phyloP scores from a whole-genome alignment of 148 eudicot species.

The Arbutus unedo region DNA sequence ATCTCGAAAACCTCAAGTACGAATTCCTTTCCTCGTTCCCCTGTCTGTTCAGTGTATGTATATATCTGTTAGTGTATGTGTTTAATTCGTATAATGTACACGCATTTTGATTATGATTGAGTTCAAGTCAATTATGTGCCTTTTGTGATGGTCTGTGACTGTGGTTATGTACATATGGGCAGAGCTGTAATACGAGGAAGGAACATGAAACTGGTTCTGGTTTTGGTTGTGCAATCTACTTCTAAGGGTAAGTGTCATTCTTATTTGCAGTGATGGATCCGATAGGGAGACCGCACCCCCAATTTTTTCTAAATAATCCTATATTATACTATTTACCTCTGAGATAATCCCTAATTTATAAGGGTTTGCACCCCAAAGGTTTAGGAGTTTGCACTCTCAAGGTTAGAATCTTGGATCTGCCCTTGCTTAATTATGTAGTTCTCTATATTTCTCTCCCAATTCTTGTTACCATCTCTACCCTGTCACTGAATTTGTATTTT shows the following conservation, averaged over 20 bases:
- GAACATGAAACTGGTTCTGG: conserved; percentile 75
- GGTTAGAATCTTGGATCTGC: background rate
- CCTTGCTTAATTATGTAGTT: background rate
- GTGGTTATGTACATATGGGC: conserved; percentile 21
- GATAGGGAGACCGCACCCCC: background rate
- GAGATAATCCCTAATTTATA: background rate
- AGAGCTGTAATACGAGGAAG: conserved; percentile 64
- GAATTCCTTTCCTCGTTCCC: conserved; percentile 5
- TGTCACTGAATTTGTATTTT: no score
- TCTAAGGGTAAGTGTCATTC: conserved; percentile 46
- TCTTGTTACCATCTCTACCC: no score
- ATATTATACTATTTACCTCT: background rate
- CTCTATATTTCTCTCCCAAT: no score
- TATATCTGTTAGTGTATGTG: background rate
- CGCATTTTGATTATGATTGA: background rate
- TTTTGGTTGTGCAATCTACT: conserved; percentile 54
- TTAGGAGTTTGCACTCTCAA: background rate
- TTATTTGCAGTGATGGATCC: background rate
- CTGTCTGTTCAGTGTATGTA: background rate
- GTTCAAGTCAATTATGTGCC: background rate
- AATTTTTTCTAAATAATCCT: background rate
- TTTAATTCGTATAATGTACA: background rate
- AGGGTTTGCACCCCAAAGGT: background rate
- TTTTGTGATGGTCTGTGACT: background rate
- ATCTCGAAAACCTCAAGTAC: conserved; percentile 82